phyloP scores from a whole-genome alignment of 1,284 basidiomycete genomes.

The Apiotrichum gracile region DNA sequence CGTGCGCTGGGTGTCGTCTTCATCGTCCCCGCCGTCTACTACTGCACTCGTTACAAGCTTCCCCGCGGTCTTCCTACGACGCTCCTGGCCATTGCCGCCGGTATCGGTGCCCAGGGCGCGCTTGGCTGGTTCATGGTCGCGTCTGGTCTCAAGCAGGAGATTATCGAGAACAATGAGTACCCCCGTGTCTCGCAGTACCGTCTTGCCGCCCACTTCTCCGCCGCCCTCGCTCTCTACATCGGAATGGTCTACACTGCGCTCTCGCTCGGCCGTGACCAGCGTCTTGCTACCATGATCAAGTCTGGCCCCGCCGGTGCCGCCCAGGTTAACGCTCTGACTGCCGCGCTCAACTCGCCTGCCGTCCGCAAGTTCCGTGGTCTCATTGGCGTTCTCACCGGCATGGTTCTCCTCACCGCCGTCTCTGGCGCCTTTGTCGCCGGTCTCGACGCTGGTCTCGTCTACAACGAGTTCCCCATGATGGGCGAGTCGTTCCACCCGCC shows the following conservation, averaged over 20 bases:
- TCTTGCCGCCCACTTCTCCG: slow-evolving; percentile 85
- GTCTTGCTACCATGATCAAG: slow-evolving; percentile 58
- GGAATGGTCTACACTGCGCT: slow-evolving; percentile 86
- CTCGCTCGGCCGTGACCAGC: slow-evolving; percentile 63
- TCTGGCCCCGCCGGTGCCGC: slow-evolving; percentile 45
- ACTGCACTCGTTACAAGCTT: slow-evolving; percentile 63
- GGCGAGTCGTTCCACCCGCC: slow-evolving; percentile 82
- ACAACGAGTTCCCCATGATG: slow-evolving; percentile 98
- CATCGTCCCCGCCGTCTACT: slow-evolving; percentile 73
- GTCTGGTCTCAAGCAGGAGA: slow-evolving; percentile 79
- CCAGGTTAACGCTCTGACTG: slow-evolving; percentile 22
- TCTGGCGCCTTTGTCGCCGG: slow-evolving; percentile 93
- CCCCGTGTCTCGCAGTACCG: slow-evolving; percentile 96
- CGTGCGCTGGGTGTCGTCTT: slow-evolving; percentile 78
- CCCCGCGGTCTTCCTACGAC: slow-evolving; percentile 58
- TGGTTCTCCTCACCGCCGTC: slow-evolving; percentile 84
- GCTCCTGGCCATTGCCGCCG: slow-evolving; percentile 64
- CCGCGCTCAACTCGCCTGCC: slow-evolving; percentile 55
- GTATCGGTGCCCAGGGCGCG: slow-evolving; percentile 80
- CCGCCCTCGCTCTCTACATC: slow-evolving; percentile 83
- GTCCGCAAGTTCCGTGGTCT: slow-evolving; percentile 59
- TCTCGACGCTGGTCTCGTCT: slow-evolving; percentile 89
- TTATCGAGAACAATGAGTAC: slow-evolving; percentile 72
- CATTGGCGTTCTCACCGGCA: slow-evolving; percentile 59
- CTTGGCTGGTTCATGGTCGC: slow-evolving; percentile 99